These are phyloP conservation scores for Trametes polyzona DNA, from an alignment of 1,284 basidiomycete species.

Conservation along the genomic window DNA sequence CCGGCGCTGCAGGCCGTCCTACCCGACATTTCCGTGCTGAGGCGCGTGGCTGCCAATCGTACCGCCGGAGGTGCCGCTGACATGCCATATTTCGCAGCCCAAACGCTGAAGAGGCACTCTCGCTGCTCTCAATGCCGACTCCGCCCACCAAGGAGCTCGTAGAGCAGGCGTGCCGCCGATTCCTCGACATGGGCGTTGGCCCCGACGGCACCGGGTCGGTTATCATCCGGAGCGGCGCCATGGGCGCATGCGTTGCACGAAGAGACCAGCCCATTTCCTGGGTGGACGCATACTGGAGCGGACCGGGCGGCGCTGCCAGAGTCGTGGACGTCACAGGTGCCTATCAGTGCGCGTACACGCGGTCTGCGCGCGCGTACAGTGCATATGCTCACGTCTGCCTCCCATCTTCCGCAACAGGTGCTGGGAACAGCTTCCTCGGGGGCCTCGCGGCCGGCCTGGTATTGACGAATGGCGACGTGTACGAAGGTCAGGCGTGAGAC, in stretches of 20 bases:
- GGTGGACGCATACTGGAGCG: slow-evolving; percentile 80
- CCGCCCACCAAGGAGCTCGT: slow-evolving; percentile 54
- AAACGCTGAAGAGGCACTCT: slow-evolving; percentile 76
- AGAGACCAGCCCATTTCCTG: slow-evolving; percentile 45
- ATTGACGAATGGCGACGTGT: slow-evolving; percentile 59
- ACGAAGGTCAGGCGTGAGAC: slow-evolving; percentile 54
- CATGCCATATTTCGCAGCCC: slow-evolving; percentile 51
- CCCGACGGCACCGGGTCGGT: slow-evolving; percentile 54
- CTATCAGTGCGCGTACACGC: neutral
- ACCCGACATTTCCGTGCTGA: slow-evolving; percentile 64
- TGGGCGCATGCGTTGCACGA: slow-evolving; percentile 72
- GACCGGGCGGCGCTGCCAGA: slow-evolving; percentile 44
- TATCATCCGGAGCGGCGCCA: slow-evolving; percentile 76
- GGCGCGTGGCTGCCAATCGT: slow-evolving; percentile 43
- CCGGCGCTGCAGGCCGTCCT: slow-evolving; percentile 69
- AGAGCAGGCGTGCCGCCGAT: slow-evolving; percentile 61
- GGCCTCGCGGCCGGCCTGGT: slow-evolving; percentile 78
- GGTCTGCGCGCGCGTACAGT: neutral
- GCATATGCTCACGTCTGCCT: neutral
- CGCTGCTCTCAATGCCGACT: slow-evolving; percentile 58
- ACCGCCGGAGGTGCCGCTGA: neutral
- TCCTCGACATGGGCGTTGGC: slow-evolving; percentile 64
- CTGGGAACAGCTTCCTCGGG: slow-evolving; percentile 88
- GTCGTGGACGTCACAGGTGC: slow-evolving; percentile 84
- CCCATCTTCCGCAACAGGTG: slow-evolving; percentile 58